phyloP scores from a whole-genome alignment of 345 rosid species.

The Salix exigua region DNA sequence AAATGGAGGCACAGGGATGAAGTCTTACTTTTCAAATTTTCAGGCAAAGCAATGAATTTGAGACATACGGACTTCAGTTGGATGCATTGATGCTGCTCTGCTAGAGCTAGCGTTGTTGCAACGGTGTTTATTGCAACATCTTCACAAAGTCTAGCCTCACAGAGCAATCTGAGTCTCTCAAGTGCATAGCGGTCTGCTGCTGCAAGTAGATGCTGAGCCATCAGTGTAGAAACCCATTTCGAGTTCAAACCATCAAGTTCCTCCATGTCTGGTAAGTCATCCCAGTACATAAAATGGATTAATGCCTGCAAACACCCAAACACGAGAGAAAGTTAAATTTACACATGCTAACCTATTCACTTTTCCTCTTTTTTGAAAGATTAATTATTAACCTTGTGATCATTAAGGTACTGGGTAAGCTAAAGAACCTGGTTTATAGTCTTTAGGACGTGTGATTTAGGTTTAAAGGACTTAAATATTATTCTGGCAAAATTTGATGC shows the following conservation, averaged over 20 bases:
- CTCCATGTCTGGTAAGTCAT: constrained; percentile 24
- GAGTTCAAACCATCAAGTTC: constrained; percentile 25
- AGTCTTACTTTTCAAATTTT: constrained; percentile 25
- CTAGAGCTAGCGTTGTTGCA: constrained; percentile 37
- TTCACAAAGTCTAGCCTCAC: constrained; percentile 30
- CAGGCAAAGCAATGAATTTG: constrained; percentile 32
- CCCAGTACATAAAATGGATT: constrained; percentile 35
- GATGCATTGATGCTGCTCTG: constrained; percentile 36
- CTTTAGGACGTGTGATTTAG: background rate
- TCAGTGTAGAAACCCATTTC: constrained; percentile 23
- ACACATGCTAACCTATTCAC: background rate
- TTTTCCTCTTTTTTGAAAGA: background rate
- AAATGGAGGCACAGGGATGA: background rate
- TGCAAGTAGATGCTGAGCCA: constrained; percentile 34
- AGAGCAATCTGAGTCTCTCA: constrained; percentile 31
- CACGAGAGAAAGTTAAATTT: constrained; percentile 3
- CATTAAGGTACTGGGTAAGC: background rate
- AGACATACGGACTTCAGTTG: constrained; percentile 31
- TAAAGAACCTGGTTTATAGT: background rate
- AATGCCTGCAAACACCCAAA: constrained; percentile 18
- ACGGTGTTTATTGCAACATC: constrained; percentile 29
- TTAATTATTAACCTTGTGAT: background rate
- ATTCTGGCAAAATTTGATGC: background rate
- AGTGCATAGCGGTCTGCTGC: constrained; percentile 34
- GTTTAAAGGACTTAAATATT: background rate